Base-by-base conservation (phyloP, 352 stramenopile species). In the Phytophthora cactorum region DNA sequence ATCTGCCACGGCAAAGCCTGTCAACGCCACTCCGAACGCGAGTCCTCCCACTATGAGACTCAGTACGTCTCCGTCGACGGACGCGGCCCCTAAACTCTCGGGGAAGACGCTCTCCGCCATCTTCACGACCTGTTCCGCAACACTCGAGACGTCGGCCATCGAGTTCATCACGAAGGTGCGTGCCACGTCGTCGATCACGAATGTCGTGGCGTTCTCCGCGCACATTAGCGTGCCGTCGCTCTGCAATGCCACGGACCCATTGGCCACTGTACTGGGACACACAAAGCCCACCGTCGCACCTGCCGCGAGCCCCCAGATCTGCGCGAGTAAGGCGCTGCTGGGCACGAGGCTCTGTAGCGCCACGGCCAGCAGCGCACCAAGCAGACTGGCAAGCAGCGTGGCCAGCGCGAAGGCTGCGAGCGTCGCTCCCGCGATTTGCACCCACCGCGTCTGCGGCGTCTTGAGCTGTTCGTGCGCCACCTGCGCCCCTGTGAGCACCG, bases 101-200 rank as follows among this genome's bases (percentile, higher is more conserved):
- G 66, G 79, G 41, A 84, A 77, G 38, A 78, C 43, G 27, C 46
- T 72, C 39, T 85, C 74, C 36, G 71, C 50, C 27, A 79, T 55
- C 17, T 25, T 46, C 9, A 73, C 11, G 9, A 73, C 34, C 49
- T 85, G 77, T 4, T 87, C 68, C 12, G 36, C 39, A 27, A 85
- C 54, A 43, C 51, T 70, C 53, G 17, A 47, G 10, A 47, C 39
- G 27, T 43, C 52, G n/a, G 36, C 65, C 53, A 56, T 66, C n/a
- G 63, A 64, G 4, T 41, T 36, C 49, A 72, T 45, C 50, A 63
- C 44, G 32, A 79, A 66, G 3, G 70, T 68, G n/a, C 59, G 59
- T 52, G 78, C 67, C 66, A 89, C 39, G 49, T 89, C 79, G 44
- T 91, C 68, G 7, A 91, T 22, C 12, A 80, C 43, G 52, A 91